Evolutionary conservation across 495 filamentous ascomycete species (phyloP).

Genomic region (Astrocystis sublimbata): DNA sequence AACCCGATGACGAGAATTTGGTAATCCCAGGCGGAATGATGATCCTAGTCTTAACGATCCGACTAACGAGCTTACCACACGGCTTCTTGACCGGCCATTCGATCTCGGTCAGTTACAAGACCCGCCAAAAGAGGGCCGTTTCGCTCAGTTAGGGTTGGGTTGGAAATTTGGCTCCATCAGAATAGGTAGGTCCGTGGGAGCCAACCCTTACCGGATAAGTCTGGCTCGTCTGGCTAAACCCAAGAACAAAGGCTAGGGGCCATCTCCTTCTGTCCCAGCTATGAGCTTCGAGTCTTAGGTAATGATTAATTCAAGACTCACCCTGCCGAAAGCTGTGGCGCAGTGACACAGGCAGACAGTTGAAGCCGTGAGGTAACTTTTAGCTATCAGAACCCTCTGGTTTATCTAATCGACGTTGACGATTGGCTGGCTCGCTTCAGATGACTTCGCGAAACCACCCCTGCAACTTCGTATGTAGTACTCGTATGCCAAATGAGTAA

Average conservation of each 20-base stretch:
- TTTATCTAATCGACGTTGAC: too few species aligned
- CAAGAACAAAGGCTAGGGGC: not conserved
- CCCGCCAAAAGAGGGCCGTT: not conserved
- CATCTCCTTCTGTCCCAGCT: not conserved
- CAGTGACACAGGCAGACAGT: too few species aligned
- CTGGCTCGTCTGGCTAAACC: not conserved
- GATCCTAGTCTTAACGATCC: not conserved
- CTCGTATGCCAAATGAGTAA: too few species aligned
- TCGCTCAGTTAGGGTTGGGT: not conserved
- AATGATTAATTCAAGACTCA: too few species aligned
- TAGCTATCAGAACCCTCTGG: too few species aligned
- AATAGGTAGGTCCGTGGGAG: not conserved
- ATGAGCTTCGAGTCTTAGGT: not conserved
- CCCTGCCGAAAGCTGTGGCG: too few species aligned
- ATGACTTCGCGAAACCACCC: too few species aligned
- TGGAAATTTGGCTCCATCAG: not conserved
- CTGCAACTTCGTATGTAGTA: too few species aligned
- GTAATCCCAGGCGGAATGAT: not conserved
- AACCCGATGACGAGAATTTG: slow-evolving; percentile 3
- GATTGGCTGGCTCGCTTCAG: too few species aligned
- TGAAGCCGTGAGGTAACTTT: too few species aligned
- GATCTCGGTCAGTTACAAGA: not conserved
- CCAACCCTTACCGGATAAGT: not conserved
- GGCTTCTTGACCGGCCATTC: not conserved
- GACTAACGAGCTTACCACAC: not conserved